Conservation (phyloP, 352 stramenopile genomes). For the Phytophthora rubi region DNA sequence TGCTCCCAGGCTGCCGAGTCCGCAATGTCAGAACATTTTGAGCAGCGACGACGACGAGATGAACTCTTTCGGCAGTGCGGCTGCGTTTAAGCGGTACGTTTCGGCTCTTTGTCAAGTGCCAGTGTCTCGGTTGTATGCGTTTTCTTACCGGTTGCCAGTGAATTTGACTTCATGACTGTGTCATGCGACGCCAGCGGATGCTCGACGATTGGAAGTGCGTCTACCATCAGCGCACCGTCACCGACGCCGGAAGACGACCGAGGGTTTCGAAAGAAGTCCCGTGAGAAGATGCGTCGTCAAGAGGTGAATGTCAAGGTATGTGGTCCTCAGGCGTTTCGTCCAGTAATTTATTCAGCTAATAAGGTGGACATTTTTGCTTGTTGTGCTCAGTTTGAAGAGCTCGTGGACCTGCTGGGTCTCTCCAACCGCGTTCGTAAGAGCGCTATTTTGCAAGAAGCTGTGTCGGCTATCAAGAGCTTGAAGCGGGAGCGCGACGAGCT, state of each 20-base stretch:
- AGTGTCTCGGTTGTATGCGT: slow-evolving; percentile 35
- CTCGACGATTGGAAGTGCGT: slow-evolving; percentile 47
- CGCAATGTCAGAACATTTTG: slow-evolving; percentile 50
- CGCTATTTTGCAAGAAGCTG: slow-evolving; percentile 72
- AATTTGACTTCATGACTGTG: slow-evolving; percentile 48
- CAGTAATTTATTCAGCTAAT: slow-evolving; percentile 8
- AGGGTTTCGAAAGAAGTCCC: slow-evolving; percentile 75
- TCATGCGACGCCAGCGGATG: slow-evolving; percentile 54
- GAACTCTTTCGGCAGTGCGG: slow-evolving; percentile 22
- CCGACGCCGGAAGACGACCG: slow-evolving; percentile 57
- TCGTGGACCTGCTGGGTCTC: slow-evolving; percentile 70
- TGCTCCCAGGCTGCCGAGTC: slow-evolving; percentile 20
- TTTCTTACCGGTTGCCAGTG: slow-evolving; percentile 35
- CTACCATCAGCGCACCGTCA: slow-evolving; percentile 27
- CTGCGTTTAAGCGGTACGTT: slow-evolving; percentile 53
- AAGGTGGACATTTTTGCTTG: not conserved
- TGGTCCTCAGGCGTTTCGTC: not conserved
- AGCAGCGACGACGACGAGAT: slow-evolving; percentile 40
- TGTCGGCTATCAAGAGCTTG: slow-evolving; percentile 67
- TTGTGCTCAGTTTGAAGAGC: slow-evolving; percentile 66
- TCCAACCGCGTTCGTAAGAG: slow-evolving; percentile 82
- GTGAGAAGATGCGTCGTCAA: slow-evolving; percentile 80
- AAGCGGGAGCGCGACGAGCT: slow-evolving; percentile 71
- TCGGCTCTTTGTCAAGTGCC: slow-evolving; percentile 3
- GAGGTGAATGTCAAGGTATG: slow-evolving; percentile 82